phyloP scores from a whole-genome alignment of 179 eudicot genomes.

The Monotropa hypopitys region DNA sequence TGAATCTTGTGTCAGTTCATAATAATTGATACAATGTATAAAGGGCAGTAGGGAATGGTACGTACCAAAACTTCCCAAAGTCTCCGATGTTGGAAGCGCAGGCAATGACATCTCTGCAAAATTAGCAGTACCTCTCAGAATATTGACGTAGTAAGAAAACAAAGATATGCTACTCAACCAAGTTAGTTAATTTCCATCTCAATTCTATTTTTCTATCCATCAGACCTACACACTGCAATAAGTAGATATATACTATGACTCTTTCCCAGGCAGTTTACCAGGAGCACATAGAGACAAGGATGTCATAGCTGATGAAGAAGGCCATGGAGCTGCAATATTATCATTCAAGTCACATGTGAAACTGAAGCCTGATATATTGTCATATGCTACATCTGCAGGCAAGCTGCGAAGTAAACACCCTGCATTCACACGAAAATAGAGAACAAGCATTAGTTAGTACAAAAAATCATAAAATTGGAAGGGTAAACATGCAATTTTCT shows the following conservation, averaged over 20 bases:
- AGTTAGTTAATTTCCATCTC: not conserved
- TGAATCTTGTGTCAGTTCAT: not conserved
- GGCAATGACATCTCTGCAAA: slow-evolving; percentile 95
- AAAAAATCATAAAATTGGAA: not conserved
- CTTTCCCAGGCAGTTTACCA: slow-evolving; percentile 23
- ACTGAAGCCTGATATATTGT: slow-evolving; percentile 73
- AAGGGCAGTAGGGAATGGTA: not conserved
- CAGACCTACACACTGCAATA: not conserved
- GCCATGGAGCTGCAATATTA: slow-evolving; percentile 97
- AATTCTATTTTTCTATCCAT: not conserved
- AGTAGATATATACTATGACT: not conserved
- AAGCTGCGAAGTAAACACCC: slow-evolving; percentile 88
- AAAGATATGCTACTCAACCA: not conserved
- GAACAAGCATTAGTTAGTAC: not conserved
- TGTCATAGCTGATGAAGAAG: slow-evolving; percentile 71
- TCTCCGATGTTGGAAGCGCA: slow-evolving; percentile 62
- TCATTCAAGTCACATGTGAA: slow-evolving; percentile 88
- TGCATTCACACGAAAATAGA: slow-evolving; percentile 21
- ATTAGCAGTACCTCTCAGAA: slow-evolving; percentile 10
- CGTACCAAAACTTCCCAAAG: slow-evolving; percentile 48
- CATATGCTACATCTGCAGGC: slow-evolving; percentile 71
- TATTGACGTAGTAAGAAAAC: slow-evolving; percentile 2
- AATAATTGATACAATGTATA: not conserved
- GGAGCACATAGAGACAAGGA: slow-evolving; percentile 85
- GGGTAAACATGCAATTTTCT: not conserved